phyloP scores from a whole-genome alignment of 768 basidiomycete species.

The Psilocybe azurescens region DNA sequence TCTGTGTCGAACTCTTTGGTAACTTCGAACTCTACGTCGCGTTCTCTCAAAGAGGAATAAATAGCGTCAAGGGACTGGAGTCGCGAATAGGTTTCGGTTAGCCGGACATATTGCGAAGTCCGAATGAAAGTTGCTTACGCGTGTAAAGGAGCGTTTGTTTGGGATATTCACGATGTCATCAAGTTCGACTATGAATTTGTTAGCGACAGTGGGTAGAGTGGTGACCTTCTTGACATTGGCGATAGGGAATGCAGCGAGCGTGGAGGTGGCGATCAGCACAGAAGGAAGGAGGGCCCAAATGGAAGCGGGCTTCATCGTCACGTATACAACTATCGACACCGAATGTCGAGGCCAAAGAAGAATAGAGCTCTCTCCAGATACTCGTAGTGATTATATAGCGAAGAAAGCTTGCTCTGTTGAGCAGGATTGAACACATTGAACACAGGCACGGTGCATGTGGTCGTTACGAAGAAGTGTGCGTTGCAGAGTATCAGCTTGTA shows the following conservation, averaged over 20 bases:
- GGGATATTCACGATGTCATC: slow-evolving; percentile 43
- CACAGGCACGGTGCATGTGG: slow-evolving; percentile 4
- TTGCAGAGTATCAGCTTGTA: neutral
- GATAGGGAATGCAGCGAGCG: slow-evolving; percentile 36
- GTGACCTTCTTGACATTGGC: slow-evolving; percentile 43
- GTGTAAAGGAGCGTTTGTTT: slow-evolving; percentile 36
- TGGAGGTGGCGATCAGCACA: slow-evolving; percentile 29
- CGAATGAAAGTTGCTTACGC: slow-evolving; percentile 24
- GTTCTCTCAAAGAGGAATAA: slow-evolving; percentile 48
- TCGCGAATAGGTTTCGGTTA: neutral
- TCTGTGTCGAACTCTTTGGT: slow-evolving; percentile 55
- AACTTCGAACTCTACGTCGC: slow-evolving; percentile 49
- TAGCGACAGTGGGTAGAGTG: slow-evolving; percentile 45
- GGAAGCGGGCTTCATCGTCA: slow-evolving; percentile 40
- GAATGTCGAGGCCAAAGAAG: neutral
- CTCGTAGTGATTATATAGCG: neutral
- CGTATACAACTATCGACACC: neutral
- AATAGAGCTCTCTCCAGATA: neutral
- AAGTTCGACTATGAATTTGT: slow-evolving; percentile 67
- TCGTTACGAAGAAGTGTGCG: neutral
- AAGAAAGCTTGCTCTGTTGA: no score
- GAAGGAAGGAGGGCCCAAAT: slow-evolving; percentile 31
- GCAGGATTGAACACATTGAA: neutral
- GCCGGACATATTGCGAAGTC: neutral
- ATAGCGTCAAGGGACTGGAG: slow-evolving; percentile 53